Evolutionary conservation across 2,329 filamentous ascomycete genomes (phyloP).

Genomic region (Cercospora sp.): DNA sequence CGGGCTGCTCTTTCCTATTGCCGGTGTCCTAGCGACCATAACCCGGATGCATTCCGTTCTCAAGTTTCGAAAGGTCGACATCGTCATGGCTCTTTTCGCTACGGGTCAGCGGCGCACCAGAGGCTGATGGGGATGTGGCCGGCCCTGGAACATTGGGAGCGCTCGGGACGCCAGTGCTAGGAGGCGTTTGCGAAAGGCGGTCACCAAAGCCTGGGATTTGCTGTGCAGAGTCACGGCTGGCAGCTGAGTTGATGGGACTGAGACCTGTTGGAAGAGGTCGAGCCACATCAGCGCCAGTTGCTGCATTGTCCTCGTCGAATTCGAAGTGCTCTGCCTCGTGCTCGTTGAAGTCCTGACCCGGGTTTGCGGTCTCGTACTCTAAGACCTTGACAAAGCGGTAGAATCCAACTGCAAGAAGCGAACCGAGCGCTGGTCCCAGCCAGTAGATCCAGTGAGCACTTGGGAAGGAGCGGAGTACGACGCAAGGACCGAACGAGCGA

Average conservation of each 20-base stretch:
- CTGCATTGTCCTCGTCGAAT: slow-evolving; percentile 41
- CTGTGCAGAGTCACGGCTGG: not conserved
- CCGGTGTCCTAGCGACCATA: slow-evolving; percentile 17
- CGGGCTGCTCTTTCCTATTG: slow-evolving; percentile 12
- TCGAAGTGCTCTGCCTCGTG: slow-evolving; percentile 42
- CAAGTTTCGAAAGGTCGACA: not conserved
- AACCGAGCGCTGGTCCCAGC: slow-evolving; percentile 50
- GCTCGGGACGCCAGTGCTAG: not conserved
- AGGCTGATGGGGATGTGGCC: not conserved
- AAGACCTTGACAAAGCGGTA: slow-evolving; percentile 52
- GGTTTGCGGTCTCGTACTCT: slow-evolving; percentile 54
- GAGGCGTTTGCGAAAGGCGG: slow-evolving; percentile 3
- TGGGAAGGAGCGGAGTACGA: slow-evolving; percentile 46
- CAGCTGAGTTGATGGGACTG: not conserved
- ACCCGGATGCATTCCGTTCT: slow-evolving; percentile 16
- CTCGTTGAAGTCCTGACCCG: slow-evolving; percentile 50
- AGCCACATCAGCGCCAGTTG: slow-evolving; percentile 10
- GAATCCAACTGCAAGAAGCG: slow-evolving; percentile 50
- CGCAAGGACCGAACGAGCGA: slow-evolving; percentile 51
- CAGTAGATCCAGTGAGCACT: slow-evolving; percentile 55
- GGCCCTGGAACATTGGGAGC: not conserved
- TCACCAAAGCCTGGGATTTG: slow-evolving; percentile 11
- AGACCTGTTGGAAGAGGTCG: slow-evolving; percentile 3
- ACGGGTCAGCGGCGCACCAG: not conserved
- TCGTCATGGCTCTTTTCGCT: slow-evolving; percentile 7